These are phyloP conservation scores for Gypsophila paniculata DNA, from an alignment of 179 eudicot species.

Conservation along the genomic window DNA sequence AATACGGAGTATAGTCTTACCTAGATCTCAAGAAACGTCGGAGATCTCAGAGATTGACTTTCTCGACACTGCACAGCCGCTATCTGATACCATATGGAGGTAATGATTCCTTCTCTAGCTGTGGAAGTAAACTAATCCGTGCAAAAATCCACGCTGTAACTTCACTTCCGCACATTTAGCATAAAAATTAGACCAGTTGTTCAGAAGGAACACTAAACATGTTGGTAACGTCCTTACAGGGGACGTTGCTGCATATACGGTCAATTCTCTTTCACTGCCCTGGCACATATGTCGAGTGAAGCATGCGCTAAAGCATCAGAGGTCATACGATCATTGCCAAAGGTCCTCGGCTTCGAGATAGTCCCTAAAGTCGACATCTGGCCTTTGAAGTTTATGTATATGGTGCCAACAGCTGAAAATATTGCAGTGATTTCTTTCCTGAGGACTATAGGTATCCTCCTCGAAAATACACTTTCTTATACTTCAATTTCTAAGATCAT, in stretches of 20 bases:
- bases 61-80: conserved; percentile 14
- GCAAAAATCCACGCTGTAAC: not conserved
- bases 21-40: conserved; percentile 10
- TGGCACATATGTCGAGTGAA: conserved; percentile 24
- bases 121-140: not conserved
- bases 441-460: conserved; percentile 21
- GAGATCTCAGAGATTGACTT: conserved; percentile 11
- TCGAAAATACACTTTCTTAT: not conserved
- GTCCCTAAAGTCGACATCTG: conserved; percentile 30
- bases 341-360: conserved; percentile 17
- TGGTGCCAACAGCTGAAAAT: conserved; percentile 19
- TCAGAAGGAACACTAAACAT: not conserved
- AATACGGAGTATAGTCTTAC: not conserved
- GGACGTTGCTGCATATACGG: conserved; percentile 26
- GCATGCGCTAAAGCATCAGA: conserved; percentile 22
- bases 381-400: conserved; percentile 24
- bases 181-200: not conserved
- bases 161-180: not conserved
- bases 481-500: not conserved
- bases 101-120: not conserved
- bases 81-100: conserved; percentile 7
- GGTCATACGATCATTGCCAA: conserved; percentile 20
- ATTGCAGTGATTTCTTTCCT: conserved; percentile 28
- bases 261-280: conserved; percentile 13
- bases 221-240: conserved; percentile 13